These are phyloP conservation scores for Aureobasidium vineae DNA, from an alignment of 2,329 filamentous ascomycete species.

Conservation along the genomic window DNA sequence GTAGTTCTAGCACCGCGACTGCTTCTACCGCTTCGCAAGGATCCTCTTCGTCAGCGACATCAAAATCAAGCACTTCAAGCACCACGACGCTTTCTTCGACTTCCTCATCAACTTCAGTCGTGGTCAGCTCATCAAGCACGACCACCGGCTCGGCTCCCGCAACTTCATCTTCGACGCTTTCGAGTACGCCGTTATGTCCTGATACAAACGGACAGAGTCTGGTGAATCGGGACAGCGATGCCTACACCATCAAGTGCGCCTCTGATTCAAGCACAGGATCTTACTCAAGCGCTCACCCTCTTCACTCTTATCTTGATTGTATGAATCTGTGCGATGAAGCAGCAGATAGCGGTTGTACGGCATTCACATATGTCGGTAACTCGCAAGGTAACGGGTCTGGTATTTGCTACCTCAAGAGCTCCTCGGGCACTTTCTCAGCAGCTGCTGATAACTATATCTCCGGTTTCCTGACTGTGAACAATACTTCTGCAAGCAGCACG, in stretches of 20 bases:
- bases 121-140: background rate
- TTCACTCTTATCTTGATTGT: slow-evolving; percentile 25
- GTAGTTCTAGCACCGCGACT: background rate
- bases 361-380: slow-evolving; percentile 28
- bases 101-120: background rate
- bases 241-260: slow-evolving; percentile 22
- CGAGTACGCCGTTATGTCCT: slow-evolving; percentile 26
- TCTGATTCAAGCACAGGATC: slow-evolving; percentile 21
- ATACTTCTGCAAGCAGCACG: background rate
- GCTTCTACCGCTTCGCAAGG: background rate
- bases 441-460: slow-evolving; percentile 25
- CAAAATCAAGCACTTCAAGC: background rate
- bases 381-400: slow-evolving; percentile 1
- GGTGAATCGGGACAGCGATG: background rate
- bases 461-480: background rate
- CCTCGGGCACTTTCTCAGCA: background rate
- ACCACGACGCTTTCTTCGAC: background rate
- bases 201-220: slow-evolving; percentile 24
- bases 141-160: background rate
- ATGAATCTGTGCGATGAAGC: slow-evolving; percentile 22
- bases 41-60: background rate
- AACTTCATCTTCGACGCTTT: slow-evolving; percentile 6
- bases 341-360: slow-evolving; percentile 13
- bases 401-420: slow-evolving; percentile 23
- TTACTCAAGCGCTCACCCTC: slow-evolving; percentile 11